Conservation (phyloP, 306 rosid genomes). For the Urtica urens region DNA sequence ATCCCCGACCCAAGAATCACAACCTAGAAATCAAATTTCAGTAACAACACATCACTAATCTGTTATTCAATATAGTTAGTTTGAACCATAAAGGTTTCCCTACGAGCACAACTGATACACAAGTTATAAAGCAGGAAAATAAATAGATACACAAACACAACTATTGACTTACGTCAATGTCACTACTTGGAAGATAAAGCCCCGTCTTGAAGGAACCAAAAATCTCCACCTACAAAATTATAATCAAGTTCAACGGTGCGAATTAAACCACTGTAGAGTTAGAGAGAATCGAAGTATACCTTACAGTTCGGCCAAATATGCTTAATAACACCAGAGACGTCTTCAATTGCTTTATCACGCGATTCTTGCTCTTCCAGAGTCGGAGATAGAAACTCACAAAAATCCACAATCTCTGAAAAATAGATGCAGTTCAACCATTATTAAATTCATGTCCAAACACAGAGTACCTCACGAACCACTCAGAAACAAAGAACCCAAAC, state of each 20-base stretch:
- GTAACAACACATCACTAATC: too few species aligned
- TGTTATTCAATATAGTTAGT: too few species aligned
- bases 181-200: conserved; percentile 87
- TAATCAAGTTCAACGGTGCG: neutral
- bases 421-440: neutral
- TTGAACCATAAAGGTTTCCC: neutral
- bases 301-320: conserved; percentile 84
- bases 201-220: conserved; percentile 96
- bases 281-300: conserved; percentile 28
- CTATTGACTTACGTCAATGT: conserved; percentile 46
- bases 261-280: neutral
- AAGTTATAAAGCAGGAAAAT: too few species aligned
- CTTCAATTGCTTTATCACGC: conserved; percentile 51
- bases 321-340: conserved; percentile 62
- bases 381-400: conserved; percentile 84
- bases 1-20: conserved; percentile 75
- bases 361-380: conserved; percentile 63
- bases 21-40: conserved; percentile 34
- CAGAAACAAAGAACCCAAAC: conserved; percentile 18
- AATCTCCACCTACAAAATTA: conserved; percentile 62
- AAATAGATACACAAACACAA: neutral
- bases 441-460: neutral
- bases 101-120: neutral
- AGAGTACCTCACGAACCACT: neutral
- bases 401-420: conserved; percentile 72